phyloP scores from a whole-genome alignment of 2,329 filamentous ascomycete genomes.

The Beauveria varroae region DNA sequence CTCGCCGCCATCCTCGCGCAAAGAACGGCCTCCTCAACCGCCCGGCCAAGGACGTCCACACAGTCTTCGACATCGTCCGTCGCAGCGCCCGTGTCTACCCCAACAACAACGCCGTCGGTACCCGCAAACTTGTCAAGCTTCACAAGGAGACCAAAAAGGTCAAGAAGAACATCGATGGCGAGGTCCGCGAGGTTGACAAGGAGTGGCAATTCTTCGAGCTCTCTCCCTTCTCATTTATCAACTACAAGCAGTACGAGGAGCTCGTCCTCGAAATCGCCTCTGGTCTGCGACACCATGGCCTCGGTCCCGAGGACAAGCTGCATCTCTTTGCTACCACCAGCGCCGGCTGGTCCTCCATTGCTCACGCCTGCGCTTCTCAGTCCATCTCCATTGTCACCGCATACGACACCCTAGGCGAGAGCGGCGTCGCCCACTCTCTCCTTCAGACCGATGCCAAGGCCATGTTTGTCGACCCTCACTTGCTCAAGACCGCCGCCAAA shows the following conservation, averaged over 20 bases:
- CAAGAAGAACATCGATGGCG: conserved; percentile 79
- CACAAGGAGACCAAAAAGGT: conserved; percentile 85
- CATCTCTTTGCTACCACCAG: conserved; percentile 84
- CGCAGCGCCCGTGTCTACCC: conserved; percentile 57
- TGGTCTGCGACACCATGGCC: conserved; percentile 66
- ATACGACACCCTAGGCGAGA: conserved; percentile 84
- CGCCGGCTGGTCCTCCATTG: conserved; percentile 75
- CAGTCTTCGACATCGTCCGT: conserved; percentile 71
- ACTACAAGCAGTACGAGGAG: conserved; percentile 71
- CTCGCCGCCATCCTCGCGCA: conserved; percentile 64
- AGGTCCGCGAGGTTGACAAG: conserved; percentile 75
- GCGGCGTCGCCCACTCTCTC: conserved; percentile 79
- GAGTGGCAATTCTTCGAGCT: conserved; percentile 89
- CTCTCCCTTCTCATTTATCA: conserved; percentile 66
- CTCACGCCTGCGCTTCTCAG: conserved; percentile 72
- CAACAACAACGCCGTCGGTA: conserved; percentile 59
- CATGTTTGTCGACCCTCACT: conserved; percentile 81
- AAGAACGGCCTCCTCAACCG: conserved; percentile 61
- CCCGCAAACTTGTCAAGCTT: conserved; percentile 64
- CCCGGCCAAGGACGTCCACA: conserved; percentile 63
- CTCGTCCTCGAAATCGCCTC: conserved; percentile 61
- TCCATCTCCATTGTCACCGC: conserved; percentile 88
- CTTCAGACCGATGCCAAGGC: conserved; percentile 70
- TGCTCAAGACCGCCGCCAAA: conserved; percentile 53
- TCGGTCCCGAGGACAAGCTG: conserved; percentile 59